phyloP scores from a whole-genome alignment of 805 yeast genomes.

The Hanseniaspora nectarophila region DNA sequence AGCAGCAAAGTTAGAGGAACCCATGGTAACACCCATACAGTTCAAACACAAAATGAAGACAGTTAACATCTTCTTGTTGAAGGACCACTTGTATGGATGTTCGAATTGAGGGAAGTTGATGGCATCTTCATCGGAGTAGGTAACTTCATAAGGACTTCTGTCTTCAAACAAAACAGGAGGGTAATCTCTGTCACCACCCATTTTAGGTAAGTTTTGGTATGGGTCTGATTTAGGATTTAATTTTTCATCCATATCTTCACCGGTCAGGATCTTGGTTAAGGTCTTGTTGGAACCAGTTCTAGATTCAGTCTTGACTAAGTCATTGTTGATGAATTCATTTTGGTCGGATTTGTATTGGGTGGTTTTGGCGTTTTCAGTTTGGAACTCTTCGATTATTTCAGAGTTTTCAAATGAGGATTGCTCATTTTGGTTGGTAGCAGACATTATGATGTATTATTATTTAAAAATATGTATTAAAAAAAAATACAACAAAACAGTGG shows the following conservation, averaged over 20 bases:
- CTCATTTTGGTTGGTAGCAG: too few relatives aligned
- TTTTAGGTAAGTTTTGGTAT: conserved; percentile 37
- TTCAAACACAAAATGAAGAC: conserved; percentile 38
- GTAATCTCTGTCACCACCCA: conserved; percentile 57
- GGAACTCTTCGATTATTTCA: conserved; percentile 6
- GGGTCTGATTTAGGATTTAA: conserved; percentile 21
- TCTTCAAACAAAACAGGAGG: conserved; percentile 49
- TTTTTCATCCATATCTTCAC: conserved; percentile 26
- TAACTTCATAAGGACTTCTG: conserved; percentile 47
- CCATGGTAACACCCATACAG: conserved; percentile 51
- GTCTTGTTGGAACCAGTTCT: conserved; percentile 25
- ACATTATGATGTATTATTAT: too few relatives aligned
- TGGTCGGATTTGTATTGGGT: conserved; percentile 2
- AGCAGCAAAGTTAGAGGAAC: conserved; percentile 72
- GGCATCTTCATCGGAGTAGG: conserved; percentile 45
- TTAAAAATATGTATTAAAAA: too few relatives aligned
- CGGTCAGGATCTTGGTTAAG: conserved; percentile 35
- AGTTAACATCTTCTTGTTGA: conserved; percentile 34
- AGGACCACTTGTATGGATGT: conserved; percentile 71
- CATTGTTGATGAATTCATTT: conserved; percentile 24
- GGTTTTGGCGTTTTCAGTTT: conserved; percentile 9
- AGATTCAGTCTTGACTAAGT: conserved; percentile 19
- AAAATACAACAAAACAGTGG: too few relatives aligned
- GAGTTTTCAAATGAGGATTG: background rate
- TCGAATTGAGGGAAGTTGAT: conserved; percentile 50